Percentiles rank a stretch among this genome's conserved stretches.
Evolutionary conservation across 345 rosid genomes (phyloP).

Genomic region (Eucalyptus camaldulensis): DNA sequence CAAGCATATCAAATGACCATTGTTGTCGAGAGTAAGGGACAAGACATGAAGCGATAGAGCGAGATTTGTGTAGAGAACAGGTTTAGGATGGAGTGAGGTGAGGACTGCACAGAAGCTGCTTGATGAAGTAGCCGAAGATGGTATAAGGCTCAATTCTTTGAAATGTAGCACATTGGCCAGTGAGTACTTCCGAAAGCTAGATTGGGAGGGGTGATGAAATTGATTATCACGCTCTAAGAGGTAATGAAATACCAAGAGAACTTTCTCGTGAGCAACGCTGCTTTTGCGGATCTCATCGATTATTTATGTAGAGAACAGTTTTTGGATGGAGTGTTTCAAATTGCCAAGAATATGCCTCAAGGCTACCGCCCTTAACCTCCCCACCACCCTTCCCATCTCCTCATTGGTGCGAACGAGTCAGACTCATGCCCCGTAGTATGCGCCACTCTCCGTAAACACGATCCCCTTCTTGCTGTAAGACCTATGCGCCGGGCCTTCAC

Average conservation of each 20-base stretch:
- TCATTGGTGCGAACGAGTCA: background rate
- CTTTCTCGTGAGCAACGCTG: constrained; percentile 21
- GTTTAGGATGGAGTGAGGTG: background rate
- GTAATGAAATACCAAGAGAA: constrained; percentile 35
- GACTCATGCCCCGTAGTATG: background rate
- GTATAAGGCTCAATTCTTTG: too few species aligned
- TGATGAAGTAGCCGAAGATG: too few species aligned
- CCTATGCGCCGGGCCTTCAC: background rate
- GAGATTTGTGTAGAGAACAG: too few species aligned
- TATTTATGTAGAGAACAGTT: constrained; percentile 30
- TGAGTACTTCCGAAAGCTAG: constrained; percentile 15
- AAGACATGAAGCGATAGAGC: too few species aligned
- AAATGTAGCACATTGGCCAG: too few species aligned
- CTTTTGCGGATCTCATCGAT: constrained; percentile 53
- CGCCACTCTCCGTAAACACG: background rate
- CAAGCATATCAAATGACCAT: too few species aligned
- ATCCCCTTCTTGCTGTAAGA: background rate
- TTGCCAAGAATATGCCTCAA: too few species aligned
- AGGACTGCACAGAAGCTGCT: too few species aligned
- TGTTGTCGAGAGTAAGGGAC: too few species aligned
- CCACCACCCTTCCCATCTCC: background rate
- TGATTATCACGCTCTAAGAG: constrained; percentile 51
- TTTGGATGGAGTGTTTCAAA: too few species aligned
- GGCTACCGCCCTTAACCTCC: too few species aligned
- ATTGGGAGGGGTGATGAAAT: constrained; percentile 18